Evolutionary conservation across 1,139 yeast genomes (phyloP).

Genomic region (Pichia norvegensis): DNA sequence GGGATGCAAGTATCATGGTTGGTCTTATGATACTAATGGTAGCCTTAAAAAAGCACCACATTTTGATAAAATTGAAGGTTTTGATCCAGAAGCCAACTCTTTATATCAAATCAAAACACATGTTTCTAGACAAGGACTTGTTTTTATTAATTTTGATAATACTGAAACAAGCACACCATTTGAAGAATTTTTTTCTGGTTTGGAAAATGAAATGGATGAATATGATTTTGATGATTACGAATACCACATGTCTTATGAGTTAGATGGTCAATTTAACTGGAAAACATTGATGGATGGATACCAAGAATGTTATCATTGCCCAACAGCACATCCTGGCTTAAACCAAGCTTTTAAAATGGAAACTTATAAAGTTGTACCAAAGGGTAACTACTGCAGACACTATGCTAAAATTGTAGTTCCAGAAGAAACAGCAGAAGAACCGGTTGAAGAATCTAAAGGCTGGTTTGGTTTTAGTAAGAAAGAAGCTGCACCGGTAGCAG

Average conservation of each 20-base stretch:
- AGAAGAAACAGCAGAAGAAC: slow-evolving; percentile 33
- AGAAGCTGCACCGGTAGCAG: slow-evolving; percentile 13
- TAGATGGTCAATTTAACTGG: slow-evolving; percentile 59
- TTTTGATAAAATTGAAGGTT: slow-evolving; percentile 51
- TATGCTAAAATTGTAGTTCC: slow-evolving; percentile 50
- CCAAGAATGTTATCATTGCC: slow-evolving; percentile 62
- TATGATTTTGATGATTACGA: slow-evolving; percentile 54
- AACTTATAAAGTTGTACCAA: slow-evolving; percentile 57
- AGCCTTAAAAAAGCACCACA: slow-evolving; percentile 52
- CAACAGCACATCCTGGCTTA: slow-evolving; percentile 58
- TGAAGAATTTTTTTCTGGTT: slow-evolving; percentile 45
- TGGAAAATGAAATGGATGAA: slow-evolving; percentile 44
- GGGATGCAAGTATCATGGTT: slow-evolving; percentile 60
- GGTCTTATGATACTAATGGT: slow-evolving; percentile 57
- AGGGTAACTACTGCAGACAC: slow-evolving; percentile 51
- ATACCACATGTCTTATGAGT: slow-evolving; percentile 57
- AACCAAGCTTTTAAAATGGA: slow-evolving; percentile 52
- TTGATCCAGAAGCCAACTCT: slow-evolving; percentile 47
- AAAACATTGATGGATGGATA: slow-evolving; percentile 61
- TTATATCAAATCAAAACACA: slow-evolving; percentile 48
- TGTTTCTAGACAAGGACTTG: slow-evolving; percentile 48
- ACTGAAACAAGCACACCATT: slow-evolving; percentile 34
- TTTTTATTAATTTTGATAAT: slow-evolving; percentile 46
- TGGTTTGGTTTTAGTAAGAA: slow-evolving; percentile 49
- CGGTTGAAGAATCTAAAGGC: slow-evolving; percentile 29